phyloP scores from a whole-genome alignment of 2,329 filamentous ascomycete species.

The Penicillium rolfsii region DNA sequence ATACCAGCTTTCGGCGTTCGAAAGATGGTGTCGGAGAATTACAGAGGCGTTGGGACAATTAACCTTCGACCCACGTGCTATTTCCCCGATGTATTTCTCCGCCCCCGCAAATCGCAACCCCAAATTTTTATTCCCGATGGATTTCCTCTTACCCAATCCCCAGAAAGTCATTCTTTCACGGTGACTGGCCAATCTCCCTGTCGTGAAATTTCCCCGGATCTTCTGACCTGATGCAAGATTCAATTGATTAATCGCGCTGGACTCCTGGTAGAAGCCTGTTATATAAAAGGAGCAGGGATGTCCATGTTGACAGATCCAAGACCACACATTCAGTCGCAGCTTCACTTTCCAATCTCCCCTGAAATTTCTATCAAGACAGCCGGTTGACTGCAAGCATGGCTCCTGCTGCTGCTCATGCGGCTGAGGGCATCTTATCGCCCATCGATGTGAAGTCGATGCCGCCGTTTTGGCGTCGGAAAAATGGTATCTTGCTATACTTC shows the following conservation, averaged over 20 bases:
- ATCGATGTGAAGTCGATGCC: constrained; percentile 27
- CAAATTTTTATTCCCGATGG: not conserved
- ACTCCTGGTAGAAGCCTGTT: not conserved
- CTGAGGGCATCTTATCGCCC: constrained; percentile 27
- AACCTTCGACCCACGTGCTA: not conserved
- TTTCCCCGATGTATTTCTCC: constrained; percentile 2
- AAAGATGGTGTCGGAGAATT: not conserved
- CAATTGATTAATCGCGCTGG: not conserved
- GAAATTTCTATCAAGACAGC: not conserved
- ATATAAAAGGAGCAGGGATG: not conserved
- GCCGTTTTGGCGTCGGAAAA: constrained; percentile 38
- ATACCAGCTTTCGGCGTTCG: not conserved
- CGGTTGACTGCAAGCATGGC: constrained; percentile 17
- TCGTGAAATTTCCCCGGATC: not conserved
- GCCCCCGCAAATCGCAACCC: constrained; percentile 1
- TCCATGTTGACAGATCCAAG: not conserved
- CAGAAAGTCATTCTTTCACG: not conserved
- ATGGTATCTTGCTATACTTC: constrained; percentile 50
- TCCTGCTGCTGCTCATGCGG: constrained; percentile 30
- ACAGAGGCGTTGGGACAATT: not conserved
- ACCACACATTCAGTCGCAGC: not conserved
- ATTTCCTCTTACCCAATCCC: constrained; percentile 4
- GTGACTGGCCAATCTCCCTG: not conserved
- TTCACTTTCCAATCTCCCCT: not conserved
- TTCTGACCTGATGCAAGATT: not conserved